Evolutionary conservation across 257 asterid species (phyloP), one percentile per base, ranked within the genome.

Genomic region (Paulownia fortunei): DNA sequence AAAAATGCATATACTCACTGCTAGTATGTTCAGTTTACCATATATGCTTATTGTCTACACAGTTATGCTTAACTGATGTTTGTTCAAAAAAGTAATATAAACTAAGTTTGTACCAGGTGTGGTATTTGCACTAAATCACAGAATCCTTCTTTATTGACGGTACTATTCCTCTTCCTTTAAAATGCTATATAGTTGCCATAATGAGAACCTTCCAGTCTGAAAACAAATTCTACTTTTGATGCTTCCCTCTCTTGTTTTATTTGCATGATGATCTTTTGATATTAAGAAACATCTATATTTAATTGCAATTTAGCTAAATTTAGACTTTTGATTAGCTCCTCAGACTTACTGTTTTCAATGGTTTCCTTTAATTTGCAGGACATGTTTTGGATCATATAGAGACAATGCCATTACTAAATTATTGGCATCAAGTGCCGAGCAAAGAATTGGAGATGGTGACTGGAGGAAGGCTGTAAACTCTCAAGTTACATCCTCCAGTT

Each of bases 331-430:
- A 2, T 36, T 42, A 8, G 21, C 13, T 16, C 7, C 18, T 27
- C 2, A 7, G 5, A 15, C 24, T 23, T 51, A 34, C 16, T 34
- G 9, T 47, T 7, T 30, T 37, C 13, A 46, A 44, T 73, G 12
- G 1, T 32, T 54, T 68, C 55, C 46, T 55, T 67, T 58, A 30
- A 41, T 44, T 51, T 84, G 80, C 79, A 81, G 88, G 79, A 49
- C 24, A 30, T 77, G 61, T 41, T 64, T 54, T 47, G 76, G 80
- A 34, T 32, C 73, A 54, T 74, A 15, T 67, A 59, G 8, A 19
- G 80, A 52, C 39, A 36, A 36, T 19, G 59, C 27, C 76, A 44
- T 62, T 32, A 44, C 77, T 51, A 11, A 56, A 54, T 63, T 72
- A 27, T 37, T 12, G 51, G 82, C 78, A 76, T 47, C 61, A 39